Conservation (phyloP, 108 stramenopile genomes). For the Cyclotella sp. region DNA sequence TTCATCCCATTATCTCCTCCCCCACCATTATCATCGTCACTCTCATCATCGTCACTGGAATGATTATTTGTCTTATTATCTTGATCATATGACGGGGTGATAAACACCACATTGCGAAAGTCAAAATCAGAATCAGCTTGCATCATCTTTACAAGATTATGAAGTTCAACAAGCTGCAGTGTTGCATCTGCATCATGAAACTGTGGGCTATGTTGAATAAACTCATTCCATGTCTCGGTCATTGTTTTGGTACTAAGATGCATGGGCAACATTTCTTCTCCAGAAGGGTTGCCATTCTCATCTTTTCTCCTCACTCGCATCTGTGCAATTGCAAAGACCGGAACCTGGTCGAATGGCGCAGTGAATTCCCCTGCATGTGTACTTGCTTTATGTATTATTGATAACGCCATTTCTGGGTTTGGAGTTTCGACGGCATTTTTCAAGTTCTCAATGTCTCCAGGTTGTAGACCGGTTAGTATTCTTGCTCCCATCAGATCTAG, state of each 20-base stretch:
- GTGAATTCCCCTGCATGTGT: constrained; percentile 29
- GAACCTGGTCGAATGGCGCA: constrained; percentile 46
- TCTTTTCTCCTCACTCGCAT: constrained; percentile 52
- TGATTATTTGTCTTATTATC: constrained; percentile 20
- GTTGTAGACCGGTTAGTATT: constrained; percentile 46
- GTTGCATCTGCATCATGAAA: constrained; percentile 47
- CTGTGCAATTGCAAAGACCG: constrained; percentile 54
- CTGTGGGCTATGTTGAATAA: constrained; percentile 37
- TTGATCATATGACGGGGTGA: constrained; percentile 41
- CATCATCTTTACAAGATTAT: constrained; percentile 57
- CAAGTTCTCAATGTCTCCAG: constrained; percentile 37
- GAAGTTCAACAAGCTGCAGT: constrained; percentile 51
- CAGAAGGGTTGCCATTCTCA: constrained; percentile 33
- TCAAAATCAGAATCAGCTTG: constrained; percentile 56
- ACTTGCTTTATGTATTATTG: constrained; percentile 50
- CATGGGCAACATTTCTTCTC: constrained; percentile 45
- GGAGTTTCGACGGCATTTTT: constrained; percentile 46
- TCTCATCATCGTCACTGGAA: constrained; percentile 33
- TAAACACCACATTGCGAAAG: constrained; percentile 49
- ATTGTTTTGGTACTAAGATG: constrained; percentile 53
- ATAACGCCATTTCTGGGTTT: constrained; percentile 30
- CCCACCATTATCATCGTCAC: constrained; percentile 43
- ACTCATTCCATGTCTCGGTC: constrained; percentile 47
- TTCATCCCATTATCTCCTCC: constrained; percentile 53
- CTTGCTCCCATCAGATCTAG: constrained; percentile 53